A percentile compares a stretch with the other conserved stretches of the same genome.
Conservation (phyloP, 305 asterid genomes). For the Fraxinus angustifolia region DNA sequence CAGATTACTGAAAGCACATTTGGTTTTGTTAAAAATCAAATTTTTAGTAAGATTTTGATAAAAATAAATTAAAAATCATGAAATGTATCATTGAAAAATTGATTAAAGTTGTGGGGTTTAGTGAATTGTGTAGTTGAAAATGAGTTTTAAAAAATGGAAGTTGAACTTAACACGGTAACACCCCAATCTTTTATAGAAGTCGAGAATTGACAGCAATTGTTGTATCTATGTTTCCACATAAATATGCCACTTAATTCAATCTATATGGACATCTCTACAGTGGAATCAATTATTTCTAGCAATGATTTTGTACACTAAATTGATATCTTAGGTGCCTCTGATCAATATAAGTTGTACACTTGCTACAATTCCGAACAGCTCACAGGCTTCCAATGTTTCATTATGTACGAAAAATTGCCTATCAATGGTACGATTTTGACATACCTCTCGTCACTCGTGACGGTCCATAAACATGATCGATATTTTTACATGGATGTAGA, state of each 20-base stretch:
- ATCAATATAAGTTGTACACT: background rate
- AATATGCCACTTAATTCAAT: background rate
- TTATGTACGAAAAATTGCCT: background rate
- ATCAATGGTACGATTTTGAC: background rate
- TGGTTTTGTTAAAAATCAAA: background rate
- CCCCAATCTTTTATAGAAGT: background rate
- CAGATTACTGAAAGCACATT: background rate
- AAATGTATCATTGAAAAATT: too few relatives aligned
- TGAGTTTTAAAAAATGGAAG: background rate
- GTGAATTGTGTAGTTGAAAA: background rate
- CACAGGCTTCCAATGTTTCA: background rate
- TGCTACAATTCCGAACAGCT: background rate
- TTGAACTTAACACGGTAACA: background rate
- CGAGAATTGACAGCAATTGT: background rate
- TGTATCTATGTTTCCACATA: background rate
- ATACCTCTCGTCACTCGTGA: conserved; percentile 23
- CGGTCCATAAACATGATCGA: conserved; percentile 72
- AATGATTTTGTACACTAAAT: background rate
- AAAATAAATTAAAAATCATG: too few relatives aligned
- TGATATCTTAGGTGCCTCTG: background rate
- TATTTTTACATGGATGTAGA: too few relatives aligned
- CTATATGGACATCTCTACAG: too few relatives aligned
- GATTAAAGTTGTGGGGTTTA: background rate
- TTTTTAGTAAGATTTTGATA: background rate
- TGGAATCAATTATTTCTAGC: background rate